These are phyloP conservation scores for Fusarium albidum DNA, from an alignment of 2,329 filamentous ascomycete species.

Conservation along the genomic window DNA sequence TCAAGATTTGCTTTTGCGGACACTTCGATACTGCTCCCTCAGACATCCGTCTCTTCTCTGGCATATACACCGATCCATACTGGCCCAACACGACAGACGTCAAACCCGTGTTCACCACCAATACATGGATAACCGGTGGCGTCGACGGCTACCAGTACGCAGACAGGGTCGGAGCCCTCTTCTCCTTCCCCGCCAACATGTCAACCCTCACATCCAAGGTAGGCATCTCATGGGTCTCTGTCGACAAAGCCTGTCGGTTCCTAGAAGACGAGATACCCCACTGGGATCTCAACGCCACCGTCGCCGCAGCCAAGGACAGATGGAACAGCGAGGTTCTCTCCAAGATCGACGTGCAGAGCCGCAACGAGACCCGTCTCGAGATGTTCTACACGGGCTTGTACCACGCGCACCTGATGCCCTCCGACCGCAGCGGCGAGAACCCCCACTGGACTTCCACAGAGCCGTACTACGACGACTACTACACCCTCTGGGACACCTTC, in stretches of 20 bases:
- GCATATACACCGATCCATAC: slow-evolving; percentile 55
- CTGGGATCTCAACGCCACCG: slow-evolving; percentile 51
- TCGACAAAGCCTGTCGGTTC: slow-evolving; percentile 57
- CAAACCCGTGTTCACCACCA: slow-evolving; percentile 56
- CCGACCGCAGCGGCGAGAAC: slow-evolving; percentile 67
- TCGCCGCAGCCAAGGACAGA: slow-evolving; percentile 49
- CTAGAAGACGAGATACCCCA: slow-evolving; percentile 53
- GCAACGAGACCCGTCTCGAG: slow-evolving; percentile 56
- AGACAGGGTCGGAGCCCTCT: slow-evolving; percentile 60
- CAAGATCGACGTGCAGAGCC: slow-evolving; percentile 49
- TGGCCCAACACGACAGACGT: slow-evolving; percentile 44
- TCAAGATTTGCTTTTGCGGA: slow-evolving; percentile 27
- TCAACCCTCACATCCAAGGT: slow-evolving; percentile 57
- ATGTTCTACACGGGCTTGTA: slow-evolving; percentile 68
- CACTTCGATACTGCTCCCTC: slow-evolving; percentile 27
- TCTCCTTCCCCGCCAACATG: slow-evolving; percentile 51
- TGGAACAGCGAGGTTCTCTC: slow-evolving; percentile 56
- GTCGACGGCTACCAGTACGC: slow-evolving; percentile 59
- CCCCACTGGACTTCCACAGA: slow-evolving; percentile 62
- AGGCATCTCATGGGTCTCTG: slow-evolving; percentile 59
- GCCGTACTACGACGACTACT: slow-evolving; percentile 68
- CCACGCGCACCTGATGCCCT: slow-evolving; percentile 68
- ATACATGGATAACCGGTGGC: slow-evolving; percentile 60
- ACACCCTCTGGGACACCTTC: slow-evolving; percentile 64
- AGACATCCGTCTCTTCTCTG: slow-evolving; percentile 48